These are phyloP conservation scores for Fistulina hepatica DNA, from an alignment of 1,284 basidiomycete species.

Conservation along the genomic window DNA sequence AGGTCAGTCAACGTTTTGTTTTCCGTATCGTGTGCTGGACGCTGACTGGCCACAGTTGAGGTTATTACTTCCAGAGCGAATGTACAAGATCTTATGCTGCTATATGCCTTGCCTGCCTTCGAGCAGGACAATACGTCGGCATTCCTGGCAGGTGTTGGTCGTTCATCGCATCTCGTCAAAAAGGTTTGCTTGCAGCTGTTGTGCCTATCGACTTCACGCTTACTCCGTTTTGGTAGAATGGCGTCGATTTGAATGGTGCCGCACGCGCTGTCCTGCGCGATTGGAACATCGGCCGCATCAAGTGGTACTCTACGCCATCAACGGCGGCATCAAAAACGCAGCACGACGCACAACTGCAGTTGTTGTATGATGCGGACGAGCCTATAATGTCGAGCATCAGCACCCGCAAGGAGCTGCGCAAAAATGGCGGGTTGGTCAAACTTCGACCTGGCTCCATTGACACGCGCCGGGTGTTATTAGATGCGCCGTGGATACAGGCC, in stretches of 20 bases:
- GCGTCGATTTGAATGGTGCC: slow-evolving; percentile 69
- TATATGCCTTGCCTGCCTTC: slow-evolving; percentile 84
- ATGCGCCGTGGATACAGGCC: slow-evolving; percentile 38
- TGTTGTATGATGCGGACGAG: slow-evolving; percentile 32
- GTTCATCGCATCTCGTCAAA: slow-evolving; percentile 70
- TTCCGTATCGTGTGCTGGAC: slow-evolving; percentile 7
- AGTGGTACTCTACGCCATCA: slow-evolving; percentile 60
- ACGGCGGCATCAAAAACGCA: slow-evolving; percentile 20
- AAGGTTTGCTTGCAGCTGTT: slow-evolving; percentile 43
- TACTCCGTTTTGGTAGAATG: slow-evolving; percentile 46
- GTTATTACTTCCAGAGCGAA: slow-evolving; percentile 67
- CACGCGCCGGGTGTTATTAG: slow-evolving; percentile 40
- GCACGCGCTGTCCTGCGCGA: slow-evolving; percentile 81
- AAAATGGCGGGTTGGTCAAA: slow-evolving; percentile 47
- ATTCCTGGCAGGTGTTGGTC: slow-evolving; percentile 78
- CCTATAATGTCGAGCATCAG: slow-evolving; percentile 36
- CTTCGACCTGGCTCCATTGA: slow-evolving; percentile 44
- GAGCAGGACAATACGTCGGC: slow-evolving; percentile 56
- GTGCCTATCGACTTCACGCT: slow-evolving; percentile 6
- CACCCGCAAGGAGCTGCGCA: slow-evolving; percentile 55
- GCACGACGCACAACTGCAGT: too few species aligned
- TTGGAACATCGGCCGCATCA: slow-evolving; percentile 77
- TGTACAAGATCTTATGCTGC: slow-evolving; percentile 78
- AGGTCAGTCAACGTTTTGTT: slow-evolving; percentile 38
- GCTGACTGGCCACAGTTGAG: slow-evolving; percentile 36